These are phyloP conservation scores for Amesomyces nigricolor DNA, from an alignment of 2,329 filamentous ascomycete species.

Conservation along the genomic window DNA sequence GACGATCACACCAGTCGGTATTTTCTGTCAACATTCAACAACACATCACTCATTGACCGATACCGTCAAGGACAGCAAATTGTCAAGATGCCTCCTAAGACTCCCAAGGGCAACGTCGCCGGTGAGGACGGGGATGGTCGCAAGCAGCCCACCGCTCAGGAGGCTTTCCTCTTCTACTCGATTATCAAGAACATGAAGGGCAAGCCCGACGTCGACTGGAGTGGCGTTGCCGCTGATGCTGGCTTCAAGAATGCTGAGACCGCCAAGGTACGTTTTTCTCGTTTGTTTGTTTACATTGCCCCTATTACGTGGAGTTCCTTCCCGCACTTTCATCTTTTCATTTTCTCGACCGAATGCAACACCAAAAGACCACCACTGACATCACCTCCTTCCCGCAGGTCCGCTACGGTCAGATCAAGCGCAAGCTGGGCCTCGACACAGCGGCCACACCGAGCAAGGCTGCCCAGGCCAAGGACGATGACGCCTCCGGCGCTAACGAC, in stretches of 20 bases:
- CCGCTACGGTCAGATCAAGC: slow-evolving; percentile 47
- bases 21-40: background rate
- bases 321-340: background rate
- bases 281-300: background rate
- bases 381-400: slow-evolving; percentile 28
- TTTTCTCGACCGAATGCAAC: no score
- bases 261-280: slow-evolving; percentile 36
- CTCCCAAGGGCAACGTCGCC: background rate
- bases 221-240: slow-evolving; percentile 37
- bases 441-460: slow-evolving; percentile 17
- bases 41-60: no score
- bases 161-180: slow-evolving; percentile 34
- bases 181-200: slow-evolving; percentile 40
- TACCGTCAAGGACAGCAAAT: background rate
- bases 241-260: slow-evolving; percentile 42
- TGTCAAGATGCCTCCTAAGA: slow-evolving; percentile 5
- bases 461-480: background rate
- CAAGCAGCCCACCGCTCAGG: slow-evolving; percentile 35
- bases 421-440: slow-evolving; percentile 38
- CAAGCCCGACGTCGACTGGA: slow-evolving; percentile 46
- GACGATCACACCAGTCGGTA: background rate
- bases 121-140: background rate
- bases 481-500: background rate
- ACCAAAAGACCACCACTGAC: background rate
- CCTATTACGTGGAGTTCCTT: background rate